phyloP scores from a whole-genome alignment of 805 yeast species.

The Candida sphagnicola region DNA sequence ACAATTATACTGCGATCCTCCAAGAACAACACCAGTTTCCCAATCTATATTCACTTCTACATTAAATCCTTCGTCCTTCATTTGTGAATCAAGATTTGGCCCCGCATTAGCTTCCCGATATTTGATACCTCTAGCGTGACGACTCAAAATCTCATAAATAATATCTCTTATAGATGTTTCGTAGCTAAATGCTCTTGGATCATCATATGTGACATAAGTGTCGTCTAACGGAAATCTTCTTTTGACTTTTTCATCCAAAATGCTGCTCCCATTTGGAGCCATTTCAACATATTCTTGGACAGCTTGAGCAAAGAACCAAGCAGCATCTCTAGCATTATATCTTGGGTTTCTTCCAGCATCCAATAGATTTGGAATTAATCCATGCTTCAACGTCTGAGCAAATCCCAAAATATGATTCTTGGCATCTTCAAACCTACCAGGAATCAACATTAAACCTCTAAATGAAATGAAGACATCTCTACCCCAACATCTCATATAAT shows the following conservation, averaged over 20 bases:
- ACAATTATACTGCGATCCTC: slow-evolving; percentile 90
- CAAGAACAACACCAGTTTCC: slow-evolving; percentile 82
- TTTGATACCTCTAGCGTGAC: slow-evolving; percentile 86
- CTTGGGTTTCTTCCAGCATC: slow-evolving; percentile 94
- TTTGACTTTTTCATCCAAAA: slow-evolving; percentile 67
- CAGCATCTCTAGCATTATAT: slow-evolving; percentile 95
- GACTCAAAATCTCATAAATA: slow-evolving; percentile 72
- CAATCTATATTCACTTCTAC: slow-evolving; percentile 80
- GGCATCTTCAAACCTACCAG: slow-evolving; percentile 79
- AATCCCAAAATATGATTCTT: slow-evolving; percentile 76
- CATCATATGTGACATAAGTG: slow-evolving; percentile 63
- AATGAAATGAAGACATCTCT: slow-evolving; percentile 89
- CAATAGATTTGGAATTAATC: slow-evolving; percentile 85
- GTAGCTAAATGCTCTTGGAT: slow-evolving; percentile 71
- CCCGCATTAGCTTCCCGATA: slow-evolving; percentile 97
- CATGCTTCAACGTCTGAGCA: slow-evolving; percentile 91
- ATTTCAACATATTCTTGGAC: slow-evolving; percentile 72
- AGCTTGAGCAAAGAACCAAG: slow-evolving; percentile 90
- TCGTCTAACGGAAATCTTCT: slow-evolving; percentile 92
- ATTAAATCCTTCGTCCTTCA: slow-evolving; percentile 90
- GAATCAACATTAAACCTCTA: slow-evolving; percentile 73
- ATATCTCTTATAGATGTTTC: slow-evolving; percentile 70
- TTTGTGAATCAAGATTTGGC: slow-evolving; percentile 78
- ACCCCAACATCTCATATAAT: slow-evolving; percentile 98
- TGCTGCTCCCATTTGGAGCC: slow-evolving; percentile 65